Conservation (phyloP, 2,329 filamentous ascomycete genomes). For the Verticillium isaacii region DNA sequence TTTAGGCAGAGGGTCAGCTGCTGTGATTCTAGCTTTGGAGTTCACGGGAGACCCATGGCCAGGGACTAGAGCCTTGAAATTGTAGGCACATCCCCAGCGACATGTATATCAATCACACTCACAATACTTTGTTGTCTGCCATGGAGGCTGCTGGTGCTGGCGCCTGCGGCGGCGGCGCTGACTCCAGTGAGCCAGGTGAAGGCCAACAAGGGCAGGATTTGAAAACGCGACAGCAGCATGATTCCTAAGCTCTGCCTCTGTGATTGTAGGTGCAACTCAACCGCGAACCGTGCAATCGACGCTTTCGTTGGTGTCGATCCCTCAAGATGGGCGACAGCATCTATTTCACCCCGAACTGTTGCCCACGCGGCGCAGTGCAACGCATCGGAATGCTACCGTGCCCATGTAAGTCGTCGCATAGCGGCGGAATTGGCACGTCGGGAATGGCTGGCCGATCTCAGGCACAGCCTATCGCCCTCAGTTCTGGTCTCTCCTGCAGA, state of each 20-base stretch:
- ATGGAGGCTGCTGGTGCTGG: conserved; percentile 5
- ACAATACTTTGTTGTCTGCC: conserved; percentile 10
- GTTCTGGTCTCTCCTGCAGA: conserved; percentile 12
- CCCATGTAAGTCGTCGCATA: neutral
- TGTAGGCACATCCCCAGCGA: neutral
- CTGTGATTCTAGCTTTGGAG: neutral
- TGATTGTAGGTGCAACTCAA: neutral
- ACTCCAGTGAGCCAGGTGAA: neutral
- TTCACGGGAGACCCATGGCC: too few relatives aligned
- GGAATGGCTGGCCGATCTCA: conserved; percentile 7
- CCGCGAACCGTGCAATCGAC: too few relatives aligned
- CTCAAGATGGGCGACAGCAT: neutral
- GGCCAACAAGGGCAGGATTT: conserved; percentile 3
- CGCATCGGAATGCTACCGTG: neutral
- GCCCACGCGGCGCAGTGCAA: neutral
- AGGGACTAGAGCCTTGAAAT: too few relatives aligned
- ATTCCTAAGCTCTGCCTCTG: neutral
- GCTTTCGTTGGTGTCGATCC: neutral
- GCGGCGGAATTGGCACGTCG: conserved; percentile 8
- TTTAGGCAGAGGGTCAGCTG: neutral
- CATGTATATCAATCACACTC: neutral
- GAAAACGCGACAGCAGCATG: conserved; percentile 8
- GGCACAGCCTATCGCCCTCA: conserved; percentile 47
- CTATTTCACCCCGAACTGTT: conserved; percentile 1
- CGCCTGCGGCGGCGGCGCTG: conserved; percentile 3